Conservation (phyloP, 805 yeast genomes). For the baker's yeast (Saccharomyces cerevisiae) region DNA sequence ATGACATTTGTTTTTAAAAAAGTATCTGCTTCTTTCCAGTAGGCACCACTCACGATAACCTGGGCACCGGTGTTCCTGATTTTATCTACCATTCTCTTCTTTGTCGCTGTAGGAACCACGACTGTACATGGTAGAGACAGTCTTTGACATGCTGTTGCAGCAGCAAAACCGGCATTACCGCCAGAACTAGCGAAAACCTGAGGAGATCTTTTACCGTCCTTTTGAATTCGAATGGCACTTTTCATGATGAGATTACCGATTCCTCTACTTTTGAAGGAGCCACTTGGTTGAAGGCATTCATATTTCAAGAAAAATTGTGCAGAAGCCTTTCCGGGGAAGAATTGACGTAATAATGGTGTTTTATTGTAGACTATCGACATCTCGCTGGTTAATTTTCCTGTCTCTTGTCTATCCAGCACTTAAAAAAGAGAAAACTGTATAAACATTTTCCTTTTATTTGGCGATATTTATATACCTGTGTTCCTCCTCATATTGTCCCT, state of each 20-base stretch:
- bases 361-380: conserved; percentile 19
- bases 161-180: conserved; percentile 41
- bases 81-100: conserved; percentile 37
- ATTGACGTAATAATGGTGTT: conserved; percentile 18
- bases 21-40: conserved; percentile 46
- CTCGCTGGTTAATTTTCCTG: not conserved
- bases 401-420: not conserved
- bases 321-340: conserved; percentile 8
- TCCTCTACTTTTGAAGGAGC: conserved; percentile 51
- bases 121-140: conserved; percentile 40
- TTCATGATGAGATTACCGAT: conserved; percentile 40
- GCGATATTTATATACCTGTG: not conserved
- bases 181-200: conserved; percentile 47
- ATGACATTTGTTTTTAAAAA: conserved; percentile 31
- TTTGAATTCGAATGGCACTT: conserved; percentile 27
- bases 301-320: conserved; percentile 38
- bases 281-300: conserved; percentile 49
- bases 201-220: conserved; percentile 23
- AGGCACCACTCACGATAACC: conserved; percentile 39
- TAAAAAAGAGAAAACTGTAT: not conserved
- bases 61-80: conserved; percentile 37
- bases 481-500: not conserved
- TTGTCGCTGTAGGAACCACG: conserved; percentile 48
- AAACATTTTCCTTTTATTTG: not conserved
- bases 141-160: conserved; percentile 39